A percentile compares a stretch with the other conserved stretches of the same genome.
These are phyloP conservation scores for Citrus mangshanensis DNA, from an alignment of 345 rosid species.

Conservation along the genomic window DNA sequence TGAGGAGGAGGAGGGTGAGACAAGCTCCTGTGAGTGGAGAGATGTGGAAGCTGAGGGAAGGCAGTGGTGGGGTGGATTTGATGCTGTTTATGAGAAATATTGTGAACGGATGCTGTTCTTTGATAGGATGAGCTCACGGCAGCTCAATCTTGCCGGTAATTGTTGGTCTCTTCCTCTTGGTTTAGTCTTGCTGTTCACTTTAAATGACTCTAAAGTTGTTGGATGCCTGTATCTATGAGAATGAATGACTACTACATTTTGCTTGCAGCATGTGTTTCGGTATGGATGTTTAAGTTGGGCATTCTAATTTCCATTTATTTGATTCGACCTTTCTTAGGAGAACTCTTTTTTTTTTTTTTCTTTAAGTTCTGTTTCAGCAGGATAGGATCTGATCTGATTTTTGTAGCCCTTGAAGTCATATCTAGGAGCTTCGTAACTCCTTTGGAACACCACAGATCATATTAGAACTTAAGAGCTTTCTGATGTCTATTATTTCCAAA, in stretches of 20 bases:
- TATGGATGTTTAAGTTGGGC: neutral
- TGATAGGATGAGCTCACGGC: constrained; percentile 66
- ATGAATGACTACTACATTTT: neutral
- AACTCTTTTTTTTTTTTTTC: neutral
- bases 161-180: neutral
- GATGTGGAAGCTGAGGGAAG: constrained; percentile 88
- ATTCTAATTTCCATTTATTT: neutral
- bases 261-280: neutral
- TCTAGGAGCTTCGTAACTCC: neutral
- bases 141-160: constrained; percentile 64
- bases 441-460: neutral
- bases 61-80: constrained; percentile 97
- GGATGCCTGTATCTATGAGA: neutral
- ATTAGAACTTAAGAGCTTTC: neutral
- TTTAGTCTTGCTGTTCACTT: constrained; percentile 9
- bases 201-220: neutral
- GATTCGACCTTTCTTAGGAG: neutral
- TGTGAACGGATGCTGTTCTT: constrained; percentile 86
- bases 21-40: constrained; percentile 69
- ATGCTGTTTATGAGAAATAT: constrained; percentile 83
- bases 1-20: constrained; percentile 52
- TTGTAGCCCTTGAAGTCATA: neutral
- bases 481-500: neutral
- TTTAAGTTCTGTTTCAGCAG: neutral
- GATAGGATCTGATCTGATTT: neutral